These are phyloP conservation scores for Chaetomiaceae sp. DNA, from an alignment of 2,329 filamentous ascomycete genomes.

Conservation along the genomic window DNA sequence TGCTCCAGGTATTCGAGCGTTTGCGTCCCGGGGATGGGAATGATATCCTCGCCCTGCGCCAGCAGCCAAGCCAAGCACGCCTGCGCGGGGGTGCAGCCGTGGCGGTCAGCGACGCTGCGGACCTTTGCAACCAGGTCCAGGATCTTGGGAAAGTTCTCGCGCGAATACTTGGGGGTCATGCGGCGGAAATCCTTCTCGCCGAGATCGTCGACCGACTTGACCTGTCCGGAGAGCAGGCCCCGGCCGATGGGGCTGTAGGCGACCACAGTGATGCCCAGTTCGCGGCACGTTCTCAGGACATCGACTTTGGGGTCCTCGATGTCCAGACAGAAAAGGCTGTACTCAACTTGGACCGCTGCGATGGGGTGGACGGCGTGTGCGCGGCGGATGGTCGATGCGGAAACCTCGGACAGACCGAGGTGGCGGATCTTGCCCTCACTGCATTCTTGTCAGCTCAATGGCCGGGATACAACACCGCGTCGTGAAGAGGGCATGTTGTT, in stretches of 20 bases:
- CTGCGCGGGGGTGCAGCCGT: slow-evolving; percentile 50
- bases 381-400: slow-evolving; percentile 43
- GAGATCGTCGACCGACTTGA: slow-evolving; percentile 42
- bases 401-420: slow-evolving; percentile 45
- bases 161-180: slow-evolving; percentile 23
- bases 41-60: slow-evolving; percentile 41
- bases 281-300: slow-evolving; percentile 48
- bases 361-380: slow-evolving; percentile 46
- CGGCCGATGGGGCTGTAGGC: slow-evolving; percentile 55
- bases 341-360: slow-evolving; percentile 48
- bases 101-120: slow-evolving; percentile 30
- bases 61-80: slow-evolving; percentile 59
- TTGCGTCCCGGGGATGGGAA: slow-evolving; percentile 44
- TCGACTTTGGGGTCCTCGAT: slow-evolving; percentile 46
- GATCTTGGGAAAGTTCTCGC: slow-evolving; percentile 53
- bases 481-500: background rate
- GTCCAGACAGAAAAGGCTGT: slow-evolving; percentile 43
- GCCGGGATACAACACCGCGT: background rate
- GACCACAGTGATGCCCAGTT: slow-evolving; percentile 34
- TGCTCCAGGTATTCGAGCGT: slow-evolving; percentile 42
- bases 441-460: background rate
- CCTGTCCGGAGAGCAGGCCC: slow-evolving; percentile 48
- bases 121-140: slow-evolving; percentile 47
- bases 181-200: slow-evolving; percentile 42
- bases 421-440: slow-evolving; percentile 50